Conservation (phyloP, 495 filamentous ascomycete species). For the Aspergillus ostianus region DNA sequence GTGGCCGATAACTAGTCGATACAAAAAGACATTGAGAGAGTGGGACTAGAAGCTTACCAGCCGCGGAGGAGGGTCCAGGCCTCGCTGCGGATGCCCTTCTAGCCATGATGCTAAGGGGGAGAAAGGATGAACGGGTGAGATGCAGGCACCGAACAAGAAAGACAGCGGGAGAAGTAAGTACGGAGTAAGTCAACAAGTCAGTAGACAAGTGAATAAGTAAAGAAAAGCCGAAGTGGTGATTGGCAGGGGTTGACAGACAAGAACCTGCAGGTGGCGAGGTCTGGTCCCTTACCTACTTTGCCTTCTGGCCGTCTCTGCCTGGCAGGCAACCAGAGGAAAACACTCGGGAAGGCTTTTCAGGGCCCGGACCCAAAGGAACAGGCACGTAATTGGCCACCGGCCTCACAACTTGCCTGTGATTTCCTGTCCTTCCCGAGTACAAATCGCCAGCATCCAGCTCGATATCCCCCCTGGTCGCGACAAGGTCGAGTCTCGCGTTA, state of each 20-base stretch:
- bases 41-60: conserved; percentile 14
- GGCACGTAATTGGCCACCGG: neutral
- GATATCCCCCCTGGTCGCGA: conserved; percentile 10
- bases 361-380: neutral
- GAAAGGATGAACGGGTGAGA: neutral
- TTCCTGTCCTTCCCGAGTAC: neutral
- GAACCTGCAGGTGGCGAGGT: neutral
- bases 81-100: conserved; percentile 10
- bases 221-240: neutral
- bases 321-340: neutral
- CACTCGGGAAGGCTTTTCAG: conserved; percentile 10
- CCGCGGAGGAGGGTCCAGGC: conserved; percentile 5
- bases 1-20: neutral
- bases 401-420: neutral
- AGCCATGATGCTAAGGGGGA: conserved; percentile 8
- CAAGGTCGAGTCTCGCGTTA: conserved; percentile 33
- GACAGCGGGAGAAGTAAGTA: neutral
- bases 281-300: neutral
- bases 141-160: neutral
- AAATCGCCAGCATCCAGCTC: conserved; percentile 9
- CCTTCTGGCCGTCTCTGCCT: neutral
- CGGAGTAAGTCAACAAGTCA: no score
- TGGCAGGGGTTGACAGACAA: neutral
- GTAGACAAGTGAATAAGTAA: neutral
- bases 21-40: no score